phyloP scores from a whole-genome alignment of 2,329 filamentous ascomycete genomes.

The Colletotrichum somersetense region DNA sequence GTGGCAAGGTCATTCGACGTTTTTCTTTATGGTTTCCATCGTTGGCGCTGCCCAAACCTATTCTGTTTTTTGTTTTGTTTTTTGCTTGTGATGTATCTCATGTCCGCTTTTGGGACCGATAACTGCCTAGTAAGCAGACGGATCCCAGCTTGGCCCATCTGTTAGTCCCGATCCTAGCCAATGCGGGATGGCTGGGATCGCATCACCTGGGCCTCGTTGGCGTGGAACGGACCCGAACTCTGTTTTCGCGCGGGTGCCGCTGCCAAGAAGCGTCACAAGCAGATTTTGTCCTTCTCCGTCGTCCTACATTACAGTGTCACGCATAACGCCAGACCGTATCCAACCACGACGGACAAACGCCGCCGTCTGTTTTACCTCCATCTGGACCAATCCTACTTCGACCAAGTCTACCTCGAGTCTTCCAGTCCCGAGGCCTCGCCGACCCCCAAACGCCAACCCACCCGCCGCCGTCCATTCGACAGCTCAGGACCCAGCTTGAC shows the following conservation, averaged over 20 bases:
- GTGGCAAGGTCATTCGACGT: constrained; percentile 29
- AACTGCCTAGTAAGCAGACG: constrained; percentile 30
- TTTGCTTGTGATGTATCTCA: background rate
- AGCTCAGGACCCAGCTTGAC: constrained; percentile 22
- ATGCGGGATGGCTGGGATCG: constrained; percentile 19
- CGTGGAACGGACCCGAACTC: constrained; percentile 35
- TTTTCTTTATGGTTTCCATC: background rate
- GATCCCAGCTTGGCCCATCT: constrained; percentile 15
- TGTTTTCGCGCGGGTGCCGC: constrained; percentile 42
- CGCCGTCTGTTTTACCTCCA: constrained; percentile 13
- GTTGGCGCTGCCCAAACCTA: background rate
- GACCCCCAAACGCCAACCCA: constrained; percentile 9
- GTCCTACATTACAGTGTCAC: constrained; percentile 27
- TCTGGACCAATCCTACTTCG: background rate
- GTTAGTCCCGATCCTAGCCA: constrained; percentile 21
- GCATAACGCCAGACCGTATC: constrained; percentile 10
- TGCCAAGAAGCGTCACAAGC: constrained; percentile 40
- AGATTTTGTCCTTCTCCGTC: constrained; percentile 32
- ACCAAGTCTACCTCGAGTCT: background rate
- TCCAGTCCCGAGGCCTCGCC: constrained; percentile 8
- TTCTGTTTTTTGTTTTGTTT: no score
- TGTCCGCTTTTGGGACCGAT: constrained; percentile 4
- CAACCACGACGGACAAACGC: constrained; percentile 25
- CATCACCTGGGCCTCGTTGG: constrained; percentile 32
- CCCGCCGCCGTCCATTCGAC: constrained; percentile 23